Percentiles rank a stretch among this genome's conserved stretches.
Evolutionary conservation across 805 yeast genomes (phyloP).

Genomic region (Maudiozyma bulderi): DNA sequence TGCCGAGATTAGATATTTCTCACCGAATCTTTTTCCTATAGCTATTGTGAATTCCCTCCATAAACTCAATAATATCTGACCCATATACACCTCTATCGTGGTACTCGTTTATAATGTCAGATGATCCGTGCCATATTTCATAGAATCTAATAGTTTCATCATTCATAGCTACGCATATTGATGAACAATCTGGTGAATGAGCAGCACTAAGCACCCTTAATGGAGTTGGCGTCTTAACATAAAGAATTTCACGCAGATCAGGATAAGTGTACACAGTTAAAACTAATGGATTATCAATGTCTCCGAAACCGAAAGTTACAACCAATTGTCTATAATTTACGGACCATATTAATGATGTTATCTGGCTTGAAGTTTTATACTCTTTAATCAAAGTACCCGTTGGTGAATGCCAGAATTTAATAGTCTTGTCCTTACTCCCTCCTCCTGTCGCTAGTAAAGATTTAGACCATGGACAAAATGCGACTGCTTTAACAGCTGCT

Average conservation of each 20-base stretch:
- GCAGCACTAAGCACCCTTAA: slow-evolving; percentile 59
- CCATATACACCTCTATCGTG: slow-evolving; percentile 42
- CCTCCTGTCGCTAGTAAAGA: slow-evolving; percentile 83
- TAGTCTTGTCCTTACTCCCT: slow-evolving; percentile 71
- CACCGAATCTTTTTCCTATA: background rate
- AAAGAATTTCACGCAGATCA: slow-evolving; percentile 36
- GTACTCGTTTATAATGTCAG: slow-evolving; percentile 29
- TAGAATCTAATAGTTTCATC: slow-evolving; percentile 73
- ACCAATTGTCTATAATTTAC: slow-evolving; percentile 49
- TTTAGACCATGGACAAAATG: slow-evolving; percentile 86
- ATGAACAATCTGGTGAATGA: slow-evolving; percentile 50
- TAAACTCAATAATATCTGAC: slow-evolving; percentile 46
- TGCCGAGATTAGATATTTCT: background rate
- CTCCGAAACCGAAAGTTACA: slow-evolving; percentile 78
- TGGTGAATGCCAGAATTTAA: slow-evolving; percentile 78
- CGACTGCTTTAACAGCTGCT: slow-evolving; percentile 86
- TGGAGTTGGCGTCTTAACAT: slow-evolving; percentile 42
- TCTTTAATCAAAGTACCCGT: slow-evolving; percentile 63
- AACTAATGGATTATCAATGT: slow-evolving; percentile 40
- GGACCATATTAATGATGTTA: slow-evolving; percentile 78
- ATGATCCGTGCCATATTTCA: slow-evolving; percentile 50
- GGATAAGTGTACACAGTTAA: slow-evolving; percentile 64
- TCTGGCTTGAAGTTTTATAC: slow-evolving; percentile 55
- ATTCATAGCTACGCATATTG: slow-evolving; percentile 65
- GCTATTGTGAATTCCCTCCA: slow-evolving; percentile 39